Evolutionary conservation across 306 rosid genomes (phyloP), one percentile per base, ranked within the genome.

Genomic region (Arachis hypogaea): DNA sequence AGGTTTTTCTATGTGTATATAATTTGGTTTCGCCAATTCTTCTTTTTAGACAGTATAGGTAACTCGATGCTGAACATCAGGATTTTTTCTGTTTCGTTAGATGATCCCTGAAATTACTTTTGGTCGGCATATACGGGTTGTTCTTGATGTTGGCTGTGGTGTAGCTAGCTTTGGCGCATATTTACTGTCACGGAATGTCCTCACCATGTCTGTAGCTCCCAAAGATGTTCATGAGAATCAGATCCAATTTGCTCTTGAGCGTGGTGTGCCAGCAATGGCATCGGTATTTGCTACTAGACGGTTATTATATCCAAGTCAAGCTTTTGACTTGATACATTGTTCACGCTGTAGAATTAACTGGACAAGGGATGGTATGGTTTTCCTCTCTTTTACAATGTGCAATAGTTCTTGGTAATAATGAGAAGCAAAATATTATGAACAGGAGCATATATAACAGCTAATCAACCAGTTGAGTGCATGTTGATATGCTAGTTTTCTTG

Each of bases 91-190:
- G 4, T 50, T 52, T n/a, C 38, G 81, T 72, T 71, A 94, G 99
- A 88, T 86, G 82, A 71, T 92, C 77, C 86, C 97, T 60, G 95
- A 94, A 29, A 83, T 94, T 77, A 86, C 96, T n/a, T 91, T 89
- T 84, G 98, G 98, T 73, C 81, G 10, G 65, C 88, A 84, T 71
- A 87, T 86, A 41, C 82, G 98, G 40, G 97, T 89, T 45, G 95
- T 82, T 61, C 86, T 94, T 75, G 98, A 94, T 84, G 85, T 86
- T 75, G 98, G 98, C 56, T 94, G 98, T 11, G 98, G 98, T 7
- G 98, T 94, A 38, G 98, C 98, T 68, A 94, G 98, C 82, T 94
- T 91, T 63, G 97, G 98, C 55, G 98, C 98, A 0, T 94, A 91
- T 77, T 73, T 94, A 72, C 68, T 94, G 30, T 84, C 89, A n/a